These are phyloP conservation scores for Zygoascus meyerae DNA, from an alignment of 1,139 yeast genomes.

Conservation along the genomic window DNA sequence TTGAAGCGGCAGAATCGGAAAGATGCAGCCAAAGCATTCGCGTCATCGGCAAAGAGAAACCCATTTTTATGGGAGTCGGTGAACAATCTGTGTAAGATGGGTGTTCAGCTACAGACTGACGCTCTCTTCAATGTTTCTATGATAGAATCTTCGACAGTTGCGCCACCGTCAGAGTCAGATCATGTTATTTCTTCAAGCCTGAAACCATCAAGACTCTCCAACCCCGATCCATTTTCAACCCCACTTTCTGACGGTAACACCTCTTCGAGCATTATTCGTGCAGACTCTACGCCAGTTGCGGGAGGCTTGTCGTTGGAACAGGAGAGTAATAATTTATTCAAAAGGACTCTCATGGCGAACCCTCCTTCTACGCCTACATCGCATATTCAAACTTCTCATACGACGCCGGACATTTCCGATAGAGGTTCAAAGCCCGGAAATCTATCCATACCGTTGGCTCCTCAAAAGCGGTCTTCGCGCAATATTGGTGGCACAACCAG, in stretches of 20 bases:
- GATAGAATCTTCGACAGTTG: constrained; percentile 12
- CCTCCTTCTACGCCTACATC: constrained; percentile 13
- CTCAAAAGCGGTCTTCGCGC: constrained; percentile 24
- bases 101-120: constrained; percentile 52
- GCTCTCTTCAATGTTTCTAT: constrained; percentile 45
- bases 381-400: neutral
- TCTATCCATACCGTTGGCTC: constrained; percentile 22
- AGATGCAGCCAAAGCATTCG: constrained; percentile 61
- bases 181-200: constrained; percentile 2
- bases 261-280: neutral
- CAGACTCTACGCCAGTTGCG: constrained; percentile 5
- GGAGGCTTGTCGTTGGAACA: neutral
- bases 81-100: constrained; percentile 61
- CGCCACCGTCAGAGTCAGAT: constrained; percentile 1
- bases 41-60: constrained; percentile 62
- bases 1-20: constrained; percentile 52
- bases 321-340: neutral
- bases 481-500: constrained; percentile 11
- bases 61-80: constrained; percentile 87
- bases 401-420: constrained; percentile 13
- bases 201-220: neutral
- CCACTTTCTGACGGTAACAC: constrained; percentile 9
- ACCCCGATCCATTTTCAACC: constrained; percentile 18
- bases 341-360: neutral
- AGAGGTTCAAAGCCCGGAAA: constrained; percentile 3